phyloP scores from a whole-genome alignment of 2,329 filamentous ascomycete species.

The Pestalotiopsis sp. region DNA sequence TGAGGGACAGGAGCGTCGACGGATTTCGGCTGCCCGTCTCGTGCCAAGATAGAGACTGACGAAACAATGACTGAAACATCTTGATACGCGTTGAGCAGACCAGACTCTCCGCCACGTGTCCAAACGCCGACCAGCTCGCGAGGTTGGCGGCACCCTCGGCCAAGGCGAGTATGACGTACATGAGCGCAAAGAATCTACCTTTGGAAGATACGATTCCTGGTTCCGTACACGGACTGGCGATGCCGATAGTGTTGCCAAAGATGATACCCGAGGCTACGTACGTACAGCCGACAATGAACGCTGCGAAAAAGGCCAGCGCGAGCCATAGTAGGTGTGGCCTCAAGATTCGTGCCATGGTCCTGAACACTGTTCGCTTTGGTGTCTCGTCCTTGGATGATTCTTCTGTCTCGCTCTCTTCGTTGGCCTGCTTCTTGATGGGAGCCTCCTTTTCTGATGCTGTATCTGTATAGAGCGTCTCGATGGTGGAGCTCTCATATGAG shows the following conservation, averaged over 20 bases:
- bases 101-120: conserved; percentile 58
- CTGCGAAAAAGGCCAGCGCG: conserved; percentile 28
- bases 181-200: conserved; percentile 57
- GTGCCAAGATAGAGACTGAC: conserved; percentile 64
- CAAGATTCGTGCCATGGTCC: not conserved
- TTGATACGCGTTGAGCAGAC: conserved; percentile 58
- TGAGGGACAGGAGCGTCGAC: conserved; percentile 51
- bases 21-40: conserved; percentile 54
- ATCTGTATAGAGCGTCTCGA: conserved; percentile 19
- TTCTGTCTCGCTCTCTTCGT: not conserved
- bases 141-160: conserved; percentile 64
- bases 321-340: not conserved
- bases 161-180: conserved; percentile 64
- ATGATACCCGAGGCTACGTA: conserved; percentile 61
- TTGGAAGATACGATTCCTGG: conserved; percentile 47
- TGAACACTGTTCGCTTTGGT: not conserved
- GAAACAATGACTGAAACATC: conserved; percentile 58
- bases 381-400: not conserved
- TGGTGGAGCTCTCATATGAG: conserved; percentile 32
- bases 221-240: conserved; percentile 55
- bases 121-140: conserved; percentile 58
- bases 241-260: conserved; percentile 63
- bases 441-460: not conserved
- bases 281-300: conserved; percentile 57
- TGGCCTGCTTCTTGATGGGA: not conserved